These are phyloP conservation scores for Clarireedia paspali DNA, from an alignment of 2,329 filamentous ascomycete genomes.

Conservation along the genomic window DNA sequence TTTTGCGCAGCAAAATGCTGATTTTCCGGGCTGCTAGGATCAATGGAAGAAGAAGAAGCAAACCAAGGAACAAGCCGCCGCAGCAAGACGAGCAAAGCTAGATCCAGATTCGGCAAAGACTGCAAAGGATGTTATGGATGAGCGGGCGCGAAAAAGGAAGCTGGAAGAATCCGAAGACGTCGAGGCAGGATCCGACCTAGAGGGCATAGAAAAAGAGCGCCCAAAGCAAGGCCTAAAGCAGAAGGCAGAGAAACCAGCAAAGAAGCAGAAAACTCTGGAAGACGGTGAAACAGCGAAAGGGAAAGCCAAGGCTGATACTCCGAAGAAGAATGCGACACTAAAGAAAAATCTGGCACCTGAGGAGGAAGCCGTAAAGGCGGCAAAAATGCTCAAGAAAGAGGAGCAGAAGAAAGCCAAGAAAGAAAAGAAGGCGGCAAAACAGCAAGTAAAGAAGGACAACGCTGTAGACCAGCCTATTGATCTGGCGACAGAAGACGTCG, in stretches of 20 bases:
- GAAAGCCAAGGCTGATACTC: slow-evolving; percentile 27
- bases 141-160: slow-evolving; percentile 75
- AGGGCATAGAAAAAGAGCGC: slow-evolving; percentile 49
- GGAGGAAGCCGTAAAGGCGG: not conserved
- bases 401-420: slow-evolving; percentile 30
- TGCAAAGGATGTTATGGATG: slow-evolving; percentile 89
- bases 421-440: slow-evolving; percentile 39
- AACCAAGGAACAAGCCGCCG: slow-evolving; percentile 78
- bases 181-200: slow-evolving; percentile 16
- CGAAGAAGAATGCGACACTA: slow-evolving; percentile 30
- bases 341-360: slow-evolving; percentile 6
- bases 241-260: slow-evolving; percentile 33
- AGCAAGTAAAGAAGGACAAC: slow-evolving; percentile 27
- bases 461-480: slow-evolving; percentile 3
- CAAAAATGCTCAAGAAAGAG: slow-evolving; percentile 23
- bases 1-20: slow-evolving; percentile 9
- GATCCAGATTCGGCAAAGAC: slow-evolving; percentile 87
- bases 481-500: slow-evolving; percentile 14
- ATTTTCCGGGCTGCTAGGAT: slow-evolving; percentile 46
- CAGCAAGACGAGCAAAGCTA: slow-evolving; percentile 79
- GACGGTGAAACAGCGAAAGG: not conserved
- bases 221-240: slow-evolving; percentile 57
- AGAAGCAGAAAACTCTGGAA: slow-evolving; percentile 45
- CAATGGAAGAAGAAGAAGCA: slow-evolving; percentile 97
- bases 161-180: slow-evolving; percentile 53